phyloP scores from a whole-genome alignment of 768 basidiomycete genomes.

The Dentipellis sp. region DNA sequence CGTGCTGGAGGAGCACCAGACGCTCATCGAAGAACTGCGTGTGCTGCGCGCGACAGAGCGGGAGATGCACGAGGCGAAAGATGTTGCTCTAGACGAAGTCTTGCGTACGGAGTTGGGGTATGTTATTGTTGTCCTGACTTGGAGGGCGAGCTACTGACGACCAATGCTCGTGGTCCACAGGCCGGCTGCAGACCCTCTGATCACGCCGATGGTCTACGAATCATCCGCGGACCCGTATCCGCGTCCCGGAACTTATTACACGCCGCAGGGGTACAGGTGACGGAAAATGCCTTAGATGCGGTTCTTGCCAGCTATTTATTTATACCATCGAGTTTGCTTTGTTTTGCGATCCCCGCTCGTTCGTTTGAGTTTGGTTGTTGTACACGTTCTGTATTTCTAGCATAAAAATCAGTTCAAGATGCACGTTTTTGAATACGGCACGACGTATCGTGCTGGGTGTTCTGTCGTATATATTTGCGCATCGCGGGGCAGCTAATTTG shows the following conservation, averaged over 20 bases:
- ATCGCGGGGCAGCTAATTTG: too few species aligned
- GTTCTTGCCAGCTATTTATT: neutral
- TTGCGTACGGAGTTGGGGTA: constrained; percentile 13
- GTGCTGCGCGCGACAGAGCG: constrained; percentile 38
- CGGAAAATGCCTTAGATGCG: neutral
- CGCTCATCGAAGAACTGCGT: constrained; percentile 56
- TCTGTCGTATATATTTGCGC: too few species aligned
- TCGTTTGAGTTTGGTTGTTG: too few species aligned
- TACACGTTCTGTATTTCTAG: too few species aligned
- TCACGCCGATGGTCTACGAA: neutral
- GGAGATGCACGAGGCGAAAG: constrained; percentile 17
- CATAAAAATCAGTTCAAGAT: too few species aligned
- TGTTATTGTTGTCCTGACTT: neutral
- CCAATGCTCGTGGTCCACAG: neutral
- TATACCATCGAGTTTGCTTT: neutral
- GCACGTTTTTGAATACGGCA: too few species aligned
- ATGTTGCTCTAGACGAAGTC: constrained; percentile 14
- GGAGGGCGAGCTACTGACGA: neutral
- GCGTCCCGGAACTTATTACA: neutral
- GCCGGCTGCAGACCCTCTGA: constrained; percentile 5
- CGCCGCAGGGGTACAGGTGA: neutral
- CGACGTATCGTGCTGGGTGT: too few species aligned
- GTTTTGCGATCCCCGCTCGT: neutral
- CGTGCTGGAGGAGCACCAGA: constrained; percentile 57
- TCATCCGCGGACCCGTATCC: neutral